Evolutionary conservation across 1,284 basidiomycete species (phyloP), one percentile per base, ranked within the genome.

Genomic region (Cystobasidium pallidum): DNA sequence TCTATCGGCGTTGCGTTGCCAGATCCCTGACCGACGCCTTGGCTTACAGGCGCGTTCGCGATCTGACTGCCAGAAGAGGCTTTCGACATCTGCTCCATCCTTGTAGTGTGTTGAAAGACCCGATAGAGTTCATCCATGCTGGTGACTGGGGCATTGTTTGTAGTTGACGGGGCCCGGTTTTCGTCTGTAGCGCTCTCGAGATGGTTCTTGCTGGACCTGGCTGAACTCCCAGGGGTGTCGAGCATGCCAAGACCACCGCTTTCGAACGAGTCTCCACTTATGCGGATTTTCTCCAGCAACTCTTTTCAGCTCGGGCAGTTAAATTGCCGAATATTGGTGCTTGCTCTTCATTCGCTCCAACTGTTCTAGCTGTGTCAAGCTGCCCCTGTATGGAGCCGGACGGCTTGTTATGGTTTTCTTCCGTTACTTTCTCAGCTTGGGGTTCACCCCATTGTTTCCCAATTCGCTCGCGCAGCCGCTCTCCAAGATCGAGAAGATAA

Each of bases 251-350:
- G 15, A 1, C 52, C 52, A 11, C 52, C 52, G 2, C 15, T 13
- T 30, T 55, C 52, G 24, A 55, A 30, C 19, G 41, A 41, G 10
- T 34, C 41, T 26, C 45, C 28, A 47, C 32, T 41, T 49, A n/a
- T 15, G 15, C 45, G 61, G 6, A 63, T 30, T 17, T 45, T 47
- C 2, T 63, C 30, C 11, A 49, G 24, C 26, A 63, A n/a, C 24
- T 63, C 41, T 47, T 49, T 24, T 63, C 61, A 24, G 61, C 61
- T 63, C 26, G 45, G 7, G 61, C 39, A 1, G 61, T 47, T 1
- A 63, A 26, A 30, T 7, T 17, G 4, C 61, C 61, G n/a, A 63
- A 63, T 24, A 63, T 63, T 26, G 61, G 61, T 8, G 24, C 57
- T 39, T 39, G 1, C 10, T 6, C 54, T 10, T 11, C 32, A 41